Base-by-base conservation (phyloP, 495 filamentous ascomycete species). In the Penicillium canescens region DNA sequence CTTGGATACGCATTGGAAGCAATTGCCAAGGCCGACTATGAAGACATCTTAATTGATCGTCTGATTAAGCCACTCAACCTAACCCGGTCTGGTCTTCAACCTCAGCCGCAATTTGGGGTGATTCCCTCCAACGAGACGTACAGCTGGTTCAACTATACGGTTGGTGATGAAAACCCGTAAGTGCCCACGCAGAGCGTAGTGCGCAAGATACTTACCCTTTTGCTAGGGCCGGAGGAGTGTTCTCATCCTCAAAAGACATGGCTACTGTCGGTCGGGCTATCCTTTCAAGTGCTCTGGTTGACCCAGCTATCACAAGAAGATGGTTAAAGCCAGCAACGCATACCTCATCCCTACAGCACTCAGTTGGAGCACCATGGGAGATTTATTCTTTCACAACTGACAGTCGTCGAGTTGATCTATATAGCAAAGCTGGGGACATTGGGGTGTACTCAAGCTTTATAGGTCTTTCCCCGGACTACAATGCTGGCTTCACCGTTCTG, bases 311-410 rank as follows among this genome's bases (percentile, higher is more conserved):
- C 12, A 86, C 83, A 0, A 72, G 78, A 51, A 61, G 74, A 37
- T 87, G 82, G 84, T 67, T 88, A 42, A 83, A 84, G 53, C 84
- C 83, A 0, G 40, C 54, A 6, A 56, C 73, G 0, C 68, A 79
- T 20, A 82, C 81, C 3, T 70, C 82, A 3, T 72, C 75, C 33
- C 60, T 78, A 0, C 58, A 60, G 14, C 65, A 73, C 24, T 69
- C 72, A 10, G 65, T 86, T 5, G 76, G 82, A 16, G 75, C 77
- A 2, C 84, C 85, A 0, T 86, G 82, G 82, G 84, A 85, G 31
- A 79, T 86, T 28, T 60, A 52, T 8, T 52, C 56, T 3, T 51
- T 63, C 8, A 16, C 54, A 0, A 39, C 31, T 21, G 31, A 31
- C 7, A 9, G 54, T 14, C 63, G 68, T 6, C 50, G 72, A 0